Evolutionary conservation across 441 rosid genomes (phyloP).

Genomic region (Gossypium laxum): DNA sequence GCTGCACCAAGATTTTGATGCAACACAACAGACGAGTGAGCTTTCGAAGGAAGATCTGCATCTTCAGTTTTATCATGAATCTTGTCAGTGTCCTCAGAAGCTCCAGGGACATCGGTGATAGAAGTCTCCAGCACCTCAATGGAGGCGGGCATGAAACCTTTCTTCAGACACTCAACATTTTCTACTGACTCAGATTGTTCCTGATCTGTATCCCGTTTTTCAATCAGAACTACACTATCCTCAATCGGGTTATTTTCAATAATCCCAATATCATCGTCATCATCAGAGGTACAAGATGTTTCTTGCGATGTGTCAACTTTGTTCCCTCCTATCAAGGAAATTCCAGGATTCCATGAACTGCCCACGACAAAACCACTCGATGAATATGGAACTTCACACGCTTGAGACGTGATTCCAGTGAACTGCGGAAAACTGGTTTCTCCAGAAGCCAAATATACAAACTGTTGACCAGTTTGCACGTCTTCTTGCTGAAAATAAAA

Average conservation of each 20-base stretch:
- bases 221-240: conserved; percentile 17
- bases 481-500: conserved; percentile 7
- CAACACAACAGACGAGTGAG: conserved; percentile 17
- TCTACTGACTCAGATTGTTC: conserved; percentile 23
- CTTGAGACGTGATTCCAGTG: background rate
- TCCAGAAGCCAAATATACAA: background rate
- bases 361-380: background rate
- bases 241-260: conserved; percentile 29
- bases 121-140: conserved; percentile 20
- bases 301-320: conserved; percentile 33
- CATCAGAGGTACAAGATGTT: conserved; percentile 32
- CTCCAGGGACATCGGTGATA: conserved; percentile 19
- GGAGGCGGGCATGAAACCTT: conserved; percentile 23
- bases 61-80: conserved; percentile 15
- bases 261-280: conserved; percentile 47
- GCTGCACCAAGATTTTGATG: conserved; percentile 20
- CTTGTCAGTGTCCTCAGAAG: conserved; percentile 17
- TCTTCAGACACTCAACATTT: conserved; percentile 22
- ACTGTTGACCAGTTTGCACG: background rate
- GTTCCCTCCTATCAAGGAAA: background rate
- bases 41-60: conserved; percentile 16
- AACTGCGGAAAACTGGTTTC: background rate
- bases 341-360: background rate
- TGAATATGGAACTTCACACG: background rate
- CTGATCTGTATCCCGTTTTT: conserved; percentile 9